Evolutionary conservation across 192 early-diverging fungal genomes (phyloP), one percentile per base, ranked within the genome.

Genomic region (Phlyctochytrium bullatum): DNA sequence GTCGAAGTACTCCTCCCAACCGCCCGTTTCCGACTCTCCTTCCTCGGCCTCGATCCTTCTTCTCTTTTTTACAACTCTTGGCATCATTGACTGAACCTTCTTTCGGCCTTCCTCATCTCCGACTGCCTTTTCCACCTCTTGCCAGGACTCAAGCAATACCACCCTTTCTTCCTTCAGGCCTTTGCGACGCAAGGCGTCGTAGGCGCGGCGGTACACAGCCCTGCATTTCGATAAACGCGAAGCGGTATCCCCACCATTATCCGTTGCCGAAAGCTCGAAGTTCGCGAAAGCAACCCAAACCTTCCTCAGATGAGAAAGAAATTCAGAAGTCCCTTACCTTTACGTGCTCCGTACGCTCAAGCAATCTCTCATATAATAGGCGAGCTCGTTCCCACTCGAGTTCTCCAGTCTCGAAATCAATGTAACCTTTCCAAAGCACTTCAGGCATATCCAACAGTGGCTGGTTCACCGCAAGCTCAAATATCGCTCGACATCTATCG

Each of bases 1-100:
- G 68, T 98, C 96, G 82, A 91, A 93, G 86, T 96, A 99, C 84
- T 99, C 97, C 73, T 99, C 97, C 88, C 90, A 86, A 27, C 89
- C 84, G 31, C 64, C 75, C 31, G 80, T 80, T 54, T 81, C 81
- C 27, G 69, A 83, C 24, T 79, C 83, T 14, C 73, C 80, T 30
- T 87, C 88, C 64, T 83, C 78, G 51, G 85, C 87, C 25, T 83
- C 80, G 12, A 90, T 75, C 62, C 82, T 75, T 67, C 95, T 83
- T 64, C 94, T 84, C 73, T 90, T 91, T 76, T 96, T 95, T 75
- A 99, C 94, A 52, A 92, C 84, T 59, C 88, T 88, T 35, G 97
- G 97, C 88, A 94, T 87, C 66, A 87, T 85, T 20, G 67, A 73
- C 78, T 91, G 80, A 0, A 96, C 92, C 6, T 34, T 66, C n/a